A percentile compares a stretch with the other conserved stretches of the same genome.
These are phyloP conservation scores for Vaccinium myrtillus DNA, from an alignment of 148 eudicot species.

Conservation along the genomic window DNA sequence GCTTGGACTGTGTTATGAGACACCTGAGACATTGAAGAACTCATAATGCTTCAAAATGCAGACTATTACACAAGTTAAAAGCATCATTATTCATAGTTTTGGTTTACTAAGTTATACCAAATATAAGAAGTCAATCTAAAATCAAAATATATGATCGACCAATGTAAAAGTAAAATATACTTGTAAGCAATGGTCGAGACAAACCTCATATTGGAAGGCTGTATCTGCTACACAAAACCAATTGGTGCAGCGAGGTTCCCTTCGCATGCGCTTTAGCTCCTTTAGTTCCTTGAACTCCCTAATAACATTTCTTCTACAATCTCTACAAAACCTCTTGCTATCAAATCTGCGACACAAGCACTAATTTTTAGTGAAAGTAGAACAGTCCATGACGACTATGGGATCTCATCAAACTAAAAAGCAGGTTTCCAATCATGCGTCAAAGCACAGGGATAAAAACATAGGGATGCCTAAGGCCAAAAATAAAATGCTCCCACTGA, in stretches of 20 bases:
- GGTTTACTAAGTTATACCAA: not conserved
- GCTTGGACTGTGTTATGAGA: slow-evolving; percentile 74
- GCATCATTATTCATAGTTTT: not conserved
- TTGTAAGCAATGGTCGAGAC: not conserved
- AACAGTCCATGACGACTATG: slow-evolving; percentile 14
- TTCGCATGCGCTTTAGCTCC: slow-evolving; percentile 84
- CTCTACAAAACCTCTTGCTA: slow-evolving; percentile 94
- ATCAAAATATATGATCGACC: not conserved
- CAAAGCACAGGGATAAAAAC: not conserved
- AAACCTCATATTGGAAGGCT: slow-evolving; percentile 90
- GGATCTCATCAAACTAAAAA: not conserved
- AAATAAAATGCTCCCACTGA: not conserved
- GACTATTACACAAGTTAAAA: not conserved
- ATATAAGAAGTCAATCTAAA: not conserved
- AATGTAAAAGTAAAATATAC: not conserved
- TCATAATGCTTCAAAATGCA: slow-evolving; percentile 4
- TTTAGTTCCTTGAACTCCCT: slow-evolving; percentile 94
- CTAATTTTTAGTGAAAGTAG: slow-evolving; percentile 11
- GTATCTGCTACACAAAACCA: slow-evolving; percentile 98
- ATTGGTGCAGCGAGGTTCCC: slow-evolving; percentile 79
- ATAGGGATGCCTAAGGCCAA: not conserved
- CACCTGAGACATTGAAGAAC: slow-evolving; percentile 47
- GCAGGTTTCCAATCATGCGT: not conserved
- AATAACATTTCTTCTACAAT: slow-evolving; percentile 94
- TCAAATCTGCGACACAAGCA: slow-evolving; percentile 67